phyloP scores from a whole-genome alignment of 345 rosid species.

The Laguncularia racemosa region DNA sequence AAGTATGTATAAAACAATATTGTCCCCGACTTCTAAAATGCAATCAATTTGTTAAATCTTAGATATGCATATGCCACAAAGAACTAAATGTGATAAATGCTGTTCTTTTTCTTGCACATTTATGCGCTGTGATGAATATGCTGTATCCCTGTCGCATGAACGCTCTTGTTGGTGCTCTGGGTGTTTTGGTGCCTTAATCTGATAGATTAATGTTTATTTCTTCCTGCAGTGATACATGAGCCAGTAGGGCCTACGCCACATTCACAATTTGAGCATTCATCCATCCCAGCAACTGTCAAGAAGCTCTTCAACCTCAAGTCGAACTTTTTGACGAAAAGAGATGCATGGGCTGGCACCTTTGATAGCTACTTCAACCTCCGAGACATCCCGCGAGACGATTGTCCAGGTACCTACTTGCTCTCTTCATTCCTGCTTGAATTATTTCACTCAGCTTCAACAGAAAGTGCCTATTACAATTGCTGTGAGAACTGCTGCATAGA shows the following conservation, averaged over 20 bases:
- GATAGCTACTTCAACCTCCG: conserved; percentile 70
- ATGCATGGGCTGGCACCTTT: conserved; percentile 98
- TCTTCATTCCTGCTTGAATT: neutral
- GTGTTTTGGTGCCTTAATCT: conserved; percentile 2
- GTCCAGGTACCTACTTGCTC: conserved; percentile 63
- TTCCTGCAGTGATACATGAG: conserved; percentile 69
- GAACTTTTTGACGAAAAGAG: conserved; percentile 88
- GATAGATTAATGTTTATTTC: conserved; percentile 1
- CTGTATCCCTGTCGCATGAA: neutral
- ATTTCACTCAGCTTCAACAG: neutral
- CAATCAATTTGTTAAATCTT: too few species aligned
- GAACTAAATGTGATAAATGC: too few species aligned
- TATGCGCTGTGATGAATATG: too few species aligned
- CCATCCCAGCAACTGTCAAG: conserved; percentile 95
- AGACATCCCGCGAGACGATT: conserved; percentile 76
- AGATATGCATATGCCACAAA: too few species aligned
- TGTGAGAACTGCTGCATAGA: neutral
- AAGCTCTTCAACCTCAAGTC: conserved; percentile 86
- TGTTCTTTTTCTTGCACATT: too few species aligned
- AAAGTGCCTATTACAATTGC: neutral
- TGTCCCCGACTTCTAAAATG: too few species aligned
- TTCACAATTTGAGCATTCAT: conserved; percentile 91
- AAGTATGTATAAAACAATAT: too few species aligned
- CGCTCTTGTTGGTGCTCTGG: neutral
- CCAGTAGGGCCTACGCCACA: conserved; percentile 75